phyloP scores from a whole-genome alignment of 257 asterid species.

The Solanum etuberosum region DNA sequence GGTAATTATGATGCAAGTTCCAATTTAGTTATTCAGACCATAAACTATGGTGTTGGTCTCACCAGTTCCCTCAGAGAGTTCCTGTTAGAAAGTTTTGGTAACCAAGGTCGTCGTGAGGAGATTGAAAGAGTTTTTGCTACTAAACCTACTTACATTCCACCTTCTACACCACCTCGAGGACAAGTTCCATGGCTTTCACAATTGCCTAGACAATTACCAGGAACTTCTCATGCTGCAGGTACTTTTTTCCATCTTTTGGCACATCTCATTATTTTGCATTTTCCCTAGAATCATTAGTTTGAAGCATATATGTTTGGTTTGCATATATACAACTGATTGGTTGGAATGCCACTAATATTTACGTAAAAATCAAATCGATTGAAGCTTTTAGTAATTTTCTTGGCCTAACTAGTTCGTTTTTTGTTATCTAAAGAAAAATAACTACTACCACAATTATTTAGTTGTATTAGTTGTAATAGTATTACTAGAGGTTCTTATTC shows the following conservation, averaged over 20 bases:
- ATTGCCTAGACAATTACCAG: constrained; percentile 21
- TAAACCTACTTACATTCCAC: constrained; percentile 9
- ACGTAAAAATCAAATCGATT: background rate
- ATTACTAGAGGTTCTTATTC: background rate
- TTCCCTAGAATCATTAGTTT: background rate
- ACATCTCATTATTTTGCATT: background rate
- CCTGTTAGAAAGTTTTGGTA: constrained; percentile 43
- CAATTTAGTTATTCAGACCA: constrained; percentile 46
- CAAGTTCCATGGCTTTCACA: constrained; percentile 2
- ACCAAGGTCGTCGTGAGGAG: constrained; percentile 42
- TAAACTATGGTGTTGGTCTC: constrained; percentile 39
- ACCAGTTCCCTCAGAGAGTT: constrained; percentile 45
- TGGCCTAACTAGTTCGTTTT: background rate
- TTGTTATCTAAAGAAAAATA: background rate
- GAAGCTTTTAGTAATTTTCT: background rate
- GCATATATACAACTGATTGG: background rate
- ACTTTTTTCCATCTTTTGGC: background rate
- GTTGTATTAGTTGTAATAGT: background rate
- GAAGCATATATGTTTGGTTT: background rate
- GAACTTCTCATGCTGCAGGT: background rate
- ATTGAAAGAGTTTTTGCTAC: constrained; percentile 39
- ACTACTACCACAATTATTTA: background rate
- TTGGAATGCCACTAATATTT: background rate
- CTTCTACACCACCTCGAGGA: constrained; percentile 16
- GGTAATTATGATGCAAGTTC: constrained; percentile 33